Percentiles rank a stretch among this genome's conserved stretches.
phyloP scores from a whole-genome alignment of 495 filamentous ascomycete genomes.

The Aspergillus funiculosus region DNA sequence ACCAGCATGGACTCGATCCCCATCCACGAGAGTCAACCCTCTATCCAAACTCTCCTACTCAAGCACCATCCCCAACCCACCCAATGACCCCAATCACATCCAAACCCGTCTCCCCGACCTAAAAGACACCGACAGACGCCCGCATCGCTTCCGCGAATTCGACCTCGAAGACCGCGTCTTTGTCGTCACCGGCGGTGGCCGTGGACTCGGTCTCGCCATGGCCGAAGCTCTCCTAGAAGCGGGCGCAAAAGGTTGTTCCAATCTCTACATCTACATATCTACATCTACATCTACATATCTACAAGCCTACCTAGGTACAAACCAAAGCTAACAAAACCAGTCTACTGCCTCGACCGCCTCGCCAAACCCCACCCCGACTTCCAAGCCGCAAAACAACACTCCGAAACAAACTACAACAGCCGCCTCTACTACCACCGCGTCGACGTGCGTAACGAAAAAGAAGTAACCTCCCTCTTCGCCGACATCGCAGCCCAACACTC shows the following conservation, averaged over 20 bases:
- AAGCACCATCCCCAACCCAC: slow-evolving; percentile 6
- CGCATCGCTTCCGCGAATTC: slow-evolving; percentile 43
- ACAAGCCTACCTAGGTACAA: slow-evolving; percentile 24
- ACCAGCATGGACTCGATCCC: slow-evolving; percentile 6
- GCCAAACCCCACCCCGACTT: slow-evolving; percentile 47
- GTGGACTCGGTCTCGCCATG: slow-evolving; percentile 59
- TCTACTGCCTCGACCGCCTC: slow-evolving; percentile 59
- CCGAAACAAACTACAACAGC: slow-evolving; percentile 45
- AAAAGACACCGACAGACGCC: slow-evolving; percentile 17
- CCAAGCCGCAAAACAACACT: slow-evolving; percentile 42
- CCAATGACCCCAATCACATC: slow-evolving; percentile 29
- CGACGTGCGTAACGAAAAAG: slow-evolving; percentile 55
- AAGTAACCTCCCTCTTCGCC: slow-evolving; percentile 49
- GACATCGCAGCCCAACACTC: slow-evolving; percentile 49
- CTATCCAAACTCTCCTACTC: slow-evolving; percentile 9
- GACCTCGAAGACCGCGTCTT: slow-evolving; percentile 53
- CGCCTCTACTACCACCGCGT: slow-evolving; percentile 55
- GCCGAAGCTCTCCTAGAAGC: slow-evolving; percentile 66
- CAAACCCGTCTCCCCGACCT: slow-evolving; percentile 29
- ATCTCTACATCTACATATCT: background rate
- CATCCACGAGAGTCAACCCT: slow-evolving; percentile 4
- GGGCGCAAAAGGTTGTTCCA: slow-evolving; percentile 53
- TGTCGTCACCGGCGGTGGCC: slow-evolving; percentile 57
- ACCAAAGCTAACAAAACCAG: slow-evolving; percentile 26
- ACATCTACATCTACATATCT: slow-evolving; percentile 35